Evolutionary conservation across 2,329 filamentous ascomycete genomes (phyloP).

Genomic region (Aspergillus ruber): DNA sequence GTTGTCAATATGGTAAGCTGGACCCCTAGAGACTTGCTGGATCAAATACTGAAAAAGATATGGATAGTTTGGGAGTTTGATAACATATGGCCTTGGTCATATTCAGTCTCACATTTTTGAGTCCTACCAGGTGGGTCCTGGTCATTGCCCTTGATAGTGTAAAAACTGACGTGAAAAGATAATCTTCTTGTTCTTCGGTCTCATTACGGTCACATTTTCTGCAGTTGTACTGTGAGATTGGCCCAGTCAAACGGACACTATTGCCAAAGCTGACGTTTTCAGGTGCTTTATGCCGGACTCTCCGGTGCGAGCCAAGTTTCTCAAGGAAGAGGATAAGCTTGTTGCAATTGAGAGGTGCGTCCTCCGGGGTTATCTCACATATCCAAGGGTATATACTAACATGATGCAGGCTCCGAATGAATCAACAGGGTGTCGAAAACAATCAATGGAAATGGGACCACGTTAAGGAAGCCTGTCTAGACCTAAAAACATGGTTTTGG

Average conservation of each 20-base stretch:
- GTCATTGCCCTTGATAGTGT: neutral
- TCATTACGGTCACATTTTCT: slow-evolving; percentile 48
- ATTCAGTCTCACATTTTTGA: slow-evolving; percentile 40
- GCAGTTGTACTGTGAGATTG: slow-evolving; percentile 40
- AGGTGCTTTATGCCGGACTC: slow-evolving; percentile 56
- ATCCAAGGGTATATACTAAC: neutral
- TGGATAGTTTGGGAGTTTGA: slow-evolving; percentile 43
- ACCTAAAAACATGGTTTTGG: slow-evolving; percentile 58
- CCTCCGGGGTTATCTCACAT: too few relatives aligned
- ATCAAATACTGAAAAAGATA: neutral
- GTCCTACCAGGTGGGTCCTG: slow-evolving; percentile 43
- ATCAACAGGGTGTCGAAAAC: slow-evolving; percentile 40
- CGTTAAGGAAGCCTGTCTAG: slow-evolving; percentile 49
- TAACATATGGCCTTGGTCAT: slow-evolving; percentile 49
- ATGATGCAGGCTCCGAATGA: slow-evolving; percentile 38
- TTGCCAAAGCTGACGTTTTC: neutral
- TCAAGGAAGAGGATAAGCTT: slow-evolving; percentile 51
- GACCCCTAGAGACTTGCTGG: neutral
- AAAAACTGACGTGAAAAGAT: slow-evolving; percentile 14
- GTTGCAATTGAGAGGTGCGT: slow-evolving; percentile 50
- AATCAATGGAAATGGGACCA: slow-evolving; percentile 48
- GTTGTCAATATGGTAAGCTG: slow-evolving; percentile 45
- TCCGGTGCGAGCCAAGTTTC: slow-evolving; percentile 54
- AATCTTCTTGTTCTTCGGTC: slow-evolving; percentile 34
- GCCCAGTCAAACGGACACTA: neutral